Evolutionary conservation across 2,329 filamentous ascomycete species (phyloP).

Genomic region (Aspergillus sp.): DNA sequence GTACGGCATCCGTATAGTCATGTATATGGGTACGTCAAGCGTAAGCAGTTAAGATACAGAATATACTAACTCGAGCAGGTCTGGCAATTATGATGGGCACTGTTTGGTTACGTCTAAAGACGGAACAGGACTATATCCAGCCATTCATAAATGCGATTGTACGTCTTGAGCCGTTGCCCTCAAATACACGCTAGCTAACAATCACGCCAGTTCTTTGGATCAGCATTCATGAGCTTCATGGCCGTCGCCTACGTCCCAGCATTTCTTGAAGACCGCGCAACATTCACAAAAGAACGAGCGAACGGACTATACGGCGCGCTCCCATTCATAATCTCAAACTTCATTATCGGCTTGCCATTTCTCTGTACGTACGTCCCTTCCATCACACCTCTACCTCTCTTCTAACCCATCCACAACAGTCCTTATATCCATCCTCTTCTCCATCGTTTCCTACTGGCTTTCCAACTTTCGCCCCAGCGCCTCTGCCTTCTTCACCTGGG

Average conservation of each 20-base stretch:
- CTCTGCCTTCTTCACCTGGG: slow-evolving; percentile 70
- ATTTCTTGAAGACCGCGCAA: slow-evolving; percentile 74
- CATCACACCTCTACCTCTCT: neutral
- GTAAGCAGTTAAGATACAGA: neutral
- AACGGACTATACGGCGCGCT: slow-evolving; percentile 79
- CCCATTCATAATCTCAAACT: slow-evolving; percentile 74
- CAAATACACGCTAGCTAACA: neutral
- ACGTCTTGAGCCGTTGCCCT: slow-evolving; percentile 17
- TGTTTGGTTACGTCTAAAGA: slow-evolving; percentile 72
- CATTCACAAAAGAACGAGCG: slow-evolving; percentile 73
- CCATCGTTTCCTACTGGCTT: slow-evolving; percentile 75
- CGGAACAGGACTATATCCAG: slow-evolving; percentile 71
- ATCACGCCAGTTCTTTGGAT: slow-evolving; percentile 60
- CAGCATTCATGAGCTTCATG: slow-evolving; percentile 78
- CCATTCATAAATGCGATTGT: slow-evolving; percentile 78
- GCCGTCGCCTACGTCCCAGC: slow-evolving; percentile 81
- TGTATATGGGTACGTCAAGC: slow-evolving; percentile 63
- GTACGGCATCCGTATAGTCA: slow-evolving; percentile 77
- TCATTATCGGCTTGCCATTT: slow-evolving; percentile 77
- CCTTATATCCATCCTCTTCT: slow-evolving; percentile 73
- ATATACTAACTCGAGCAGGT: slow-evolving; percentile 35
- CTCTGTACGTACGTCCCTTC: slow-evolving; percentile 52
- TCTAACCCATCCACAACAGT: slow-evolving; percentile 41
- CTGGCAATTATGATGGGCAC: slow-evolving; percentile 86
- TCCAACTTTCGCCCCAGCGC: slow-evolving; percentile 69